These are phyloP conservation scores for Ganoderma boninense DNA, from an alignment of 1,284 basidiomycete genomes.

Conservation along the genomic window DNA sequence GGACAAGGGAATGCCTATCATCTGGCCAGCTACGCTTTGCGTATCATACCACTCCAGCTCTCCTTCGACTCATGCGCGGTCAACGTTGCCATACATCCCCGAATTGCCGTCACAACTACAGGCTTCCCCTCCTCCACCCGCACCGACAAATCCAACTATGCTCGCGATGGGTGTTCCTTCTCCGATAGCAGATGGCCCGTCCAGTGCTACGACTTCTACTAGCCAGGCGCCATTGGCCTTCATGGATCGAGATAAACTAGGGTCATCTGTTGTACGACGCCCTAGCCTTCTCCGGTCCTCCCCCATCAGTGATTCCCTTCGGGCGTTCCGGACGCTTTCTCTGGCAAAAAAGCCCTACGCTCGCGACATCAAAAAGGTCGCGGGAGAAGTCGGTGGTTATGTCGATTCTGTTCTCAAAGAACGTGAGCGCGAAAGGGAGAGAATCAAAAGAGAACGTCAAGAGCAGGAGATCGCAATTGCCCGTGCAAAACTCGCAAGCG, in stretches of 20 bases:
- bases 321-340: slow-evolving; percentile 45
- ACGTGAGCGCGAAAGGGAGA: slow-evolving; percentile 75
- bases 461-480: slow-evolving; percentile 29
- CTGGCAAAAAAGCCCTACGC: slow-evolving; percentile 32
- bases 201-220: slow-evolving; percentile 32
- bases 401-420: slow-evolving; percentile 77
- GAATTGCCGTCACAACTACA: slow-evolving; percentile 72
- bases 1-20: slow-evolving; percentile 75
- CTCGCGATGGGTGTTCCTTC: slow-evolving; percentile 20
- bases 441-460: slow-evolving; percentile 67
- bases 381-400: slow-evolving; percentile 66
- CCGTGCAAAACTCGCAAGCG: slow-evolving; percentile 20
- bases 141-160: slow-evolving; percentile 28
- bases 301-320: slow-evolving; percentile 44
- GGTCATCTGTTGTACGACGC: slow-evolving; percentile 33
- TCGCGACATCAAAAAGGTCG: slow-evolving; percentile 54
- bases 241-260: slow-evolving; percentile 24
- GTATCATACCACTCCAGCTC: slow-evolving; percentile 55
- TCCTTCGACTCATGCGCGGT: slow-evolving; percentile 49
- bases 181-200: slow-evolving; percentile 29
- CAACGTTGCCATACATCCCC: slow-evolving; percentile 62
- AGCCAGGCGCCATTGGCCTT: slow-evolving; percentile 8
- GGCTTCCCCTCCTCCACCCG: slow-evolving; percentile 58
- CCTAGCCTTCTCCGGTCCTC: slow-evolving; percentile 39
- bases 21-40: slow-evolving; percentile 73